Evolutionary conservation across 345 rosid species (phyloP).

Genomic region (Salix udensis): DNA sequence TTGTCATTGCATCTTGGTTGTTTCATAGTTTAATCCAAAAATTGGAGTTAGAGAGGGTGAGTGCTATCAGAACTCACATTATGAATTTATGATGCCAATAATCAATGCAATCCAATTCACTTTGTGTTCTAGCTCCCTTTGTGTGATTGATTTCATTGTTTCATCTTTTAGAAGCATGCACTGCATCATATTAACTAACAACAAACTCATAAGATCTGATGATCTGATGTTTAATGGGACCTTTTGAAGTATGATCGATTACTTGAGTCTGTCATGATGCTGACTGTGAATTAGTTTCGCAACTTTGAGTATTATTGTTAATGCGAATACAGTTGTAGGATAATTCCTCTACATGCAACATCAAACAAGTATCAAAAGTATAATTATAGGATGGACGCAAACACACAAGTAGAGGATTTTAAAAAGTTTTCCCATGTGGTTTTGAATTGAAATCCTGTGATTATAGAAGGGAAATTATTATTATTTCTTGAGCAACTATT

Average conservation of each 20-base stretch:
- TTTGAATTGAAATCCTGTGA: not conserved
- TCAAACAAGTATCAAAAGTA: not conserved
- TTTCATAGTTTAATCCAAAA: not conserved
- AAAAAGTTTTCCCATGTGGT: not conserved
- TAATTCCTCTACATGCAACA: not conserved
- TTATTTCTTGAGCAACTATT: not conserved
- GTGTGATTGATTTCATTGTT: not conserved
- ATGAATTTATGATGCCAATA: not conserved
- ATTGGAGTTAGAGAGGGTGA: not conserved
- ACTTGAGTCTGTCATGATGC: not conserved
- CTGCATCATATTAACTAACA: not conserved
- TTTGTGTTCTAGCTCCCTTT: not conserved
- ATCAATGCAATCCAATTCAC: not conserved
- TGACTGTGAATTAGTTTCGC: not conserved
- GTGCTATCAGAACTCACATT: not conserved
- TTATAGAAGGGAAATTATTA: not conserved
- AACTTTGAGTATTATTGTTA: not conserved
- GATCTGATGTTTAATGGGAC: not conserved
- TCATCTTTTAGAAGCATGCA: not conserved
- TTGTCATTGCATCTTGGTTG: not conserved
- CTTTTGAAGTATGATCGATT: not conserved
- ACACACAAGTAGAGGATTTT: not conserved
- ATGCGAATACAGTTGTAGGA: not conserved
- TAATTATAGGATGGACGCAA: not conserved
- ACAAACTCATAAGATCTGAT: not conserved